Evolutionary conservation across 306 rosid genomes (phyloP), one percentile per base, ranked within the genome.

Genomic region (Ormosia emarginata): DNA sequence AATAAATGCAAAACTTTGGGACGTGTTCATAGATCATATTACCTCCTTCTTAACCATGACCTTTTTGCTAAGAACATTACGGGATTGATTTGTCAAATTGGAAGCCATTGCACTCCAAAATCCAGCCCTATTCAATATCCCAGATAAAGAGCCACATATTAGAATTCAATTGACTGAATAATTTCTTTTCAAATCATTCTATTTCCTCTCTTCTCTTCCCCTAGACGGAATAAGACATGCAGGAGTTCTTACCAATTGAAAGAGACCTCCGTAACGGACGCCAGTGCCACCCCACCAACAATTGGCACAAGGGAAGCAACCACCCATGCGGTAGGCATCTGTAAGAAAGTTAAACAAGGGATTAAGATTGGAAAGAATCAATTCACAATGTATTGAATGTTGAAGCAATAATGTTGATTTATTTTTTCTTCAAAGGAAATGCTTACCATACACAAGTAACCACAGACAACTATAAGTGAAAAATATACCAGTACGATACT

Each of bases 61-160:
- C 73, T 92, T 93, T 85, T 96, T 96, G 92, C 99, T 96, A 58
- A 96, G 99, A 69, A 96, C 99, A 70, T 96, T 96, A 69, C 98
- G 99, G 69, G 94, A 96, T 76, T 96, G 99, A 79, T 93, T 93
- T 7, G 98, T 53, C 91, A 93, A 76, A 88, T 96, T 96, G 84
- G 99, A 95, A 71, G 98, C 99, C 99, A 95, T 95, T 40, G 99
- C 99, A 84, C 94, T 95, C 93, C 87, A 92, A 91, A 95, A 95
- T 70, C 99, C 98, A 73, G 86, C 90, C 99, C 98, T 95, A 69
- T 70, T 75, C 47, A 81, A 77, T 34, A 65, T 80, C 18, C 76
- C 83, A 73, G 40, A 59, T 18, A 62, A 41, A 79, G 33, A 8
- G 56, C 58, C 14, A 44, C 47, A 68, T 4, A 64, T 81, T 30